Evolutionary conservation across 306 rosid species (phyloP), one percentile per base, ranked within the genome.

Genomic region (Pterocarpus santalinus): DNA sequence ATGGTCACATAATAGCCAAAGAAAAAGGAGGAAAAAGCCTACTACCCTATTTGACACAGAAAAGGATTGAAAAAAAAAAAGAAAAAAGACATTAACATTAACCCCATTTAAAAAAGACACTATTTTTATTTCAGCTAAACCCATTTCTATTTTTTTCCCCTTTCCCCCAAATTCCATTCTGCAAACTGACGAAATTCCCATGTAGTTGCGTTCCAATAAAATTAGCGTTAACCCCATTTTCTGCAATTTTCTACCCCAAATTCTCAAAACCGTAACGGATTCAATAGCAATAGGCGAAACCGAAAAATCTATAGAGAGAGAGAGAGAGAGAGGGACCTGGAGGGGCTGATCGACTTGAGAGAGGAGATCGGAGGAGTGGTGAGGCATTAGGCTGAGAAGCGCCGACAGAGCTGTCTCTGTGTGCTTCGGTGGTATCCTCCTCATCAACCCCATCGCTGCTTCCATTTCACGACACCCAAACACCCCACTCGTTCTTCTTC

Each of bases 331-430:
- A 46, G 52, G 34, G 46, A 82, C 99, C 99, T 91, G 99, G n/a
- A 95, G 98, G 16, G 99, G 99, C 81, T 95, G 99, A 79, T 95
- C 99, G 82, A 95, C 93, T 87, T 95, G 99, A 52, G 99, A 90
- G 55, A 93, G 95, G 82, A 95, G 98, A 93, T 95, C 97, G 84
- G 99, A 87, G 60, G 98, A 95, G 81, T 93, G 91, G 35, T 90
- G 90, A 8, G 99, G 99, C 75, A 95, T 80, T 34, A 95, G 98
- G 65, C 90, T 87, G 74, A 95, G 96, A 84, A 91, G 99, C 15
- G 99, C 98, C 3, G 99, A 93, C 61, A 93, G 98, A 64, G 97
- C 94, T 0, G 98, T 88, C 55, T 95, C 97, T n/a, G 90, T 90
- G 87, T 89, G 97, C 82, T 88, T 93, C 3, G 99, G 98, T 15